Percentiles rank a stretch among this genome's conserved stretches.
Evolutionary conservation across 345 rosid species (phyloP).

Genomic region (Bruguiera sexangula): DNA sequence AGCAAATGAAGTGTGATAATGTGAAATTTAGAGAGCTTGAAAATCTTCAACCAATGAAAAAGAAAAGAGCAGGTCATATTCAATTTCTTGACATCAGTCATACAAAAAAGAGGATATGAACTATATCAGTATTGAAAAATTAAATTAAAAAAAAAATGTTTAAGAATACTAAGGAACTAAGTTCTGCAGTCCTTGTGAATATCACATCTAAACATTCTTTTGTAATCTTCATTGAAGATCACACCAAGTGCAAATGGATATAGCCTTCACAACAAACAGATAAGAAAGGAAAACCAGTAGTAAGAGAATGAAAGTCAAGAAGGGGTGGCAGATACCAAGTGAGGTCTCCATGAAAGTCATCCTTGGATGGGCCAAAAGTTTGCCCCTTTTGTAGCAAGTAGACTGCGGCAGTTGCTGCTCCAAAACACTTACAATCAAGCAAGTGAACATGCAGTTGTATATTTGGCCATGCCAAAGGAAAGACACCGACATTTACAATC

Average conservation of each 20-base stretch:
- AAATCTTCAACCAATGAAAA: too few relatives aligned
- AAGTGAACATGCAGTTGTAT: too few relatives aligned
- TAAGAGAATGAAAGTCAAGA: neutral
- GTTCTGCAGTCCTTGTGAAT: neutral
- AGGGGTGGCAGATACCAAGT: slow-evolving; percentile 10
- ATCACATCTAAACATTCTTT: neutral
- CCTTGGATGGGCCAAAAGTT: neutral
- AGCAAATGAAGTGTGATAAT: too few relatives aligned
- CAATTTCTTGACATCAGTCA: too few relatives aligned
- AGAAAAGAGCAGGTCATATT: too few relatives aligned
- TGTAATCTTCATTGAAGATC: neutral
- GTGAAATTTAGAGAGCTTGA: too few relatives aligned
- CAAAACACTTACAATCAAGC: neutral
- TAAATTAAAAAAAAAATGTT: neutral
- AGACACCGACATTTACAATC: too few relatives aligned
- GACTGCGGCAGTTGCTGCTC: neutral
- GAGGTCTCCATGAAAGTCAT: slow-evolving; percentile 29
- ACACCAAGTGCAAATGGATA: neutral
- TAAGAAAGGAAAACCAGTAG: neutral
- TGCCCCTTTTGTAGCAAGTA: neutral
- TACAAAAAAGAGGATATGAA: neutral
- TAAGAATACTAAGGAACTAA: neutral
- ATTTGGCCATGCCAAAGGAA: too few relatives aligned
- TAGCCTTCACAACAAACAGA: neutral
- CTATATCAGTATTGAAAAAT: neutral